Evolutionary conservation across 768 basidiomycete species (phyloP).

Genomic region (Boletus sensibilis): DNA sequence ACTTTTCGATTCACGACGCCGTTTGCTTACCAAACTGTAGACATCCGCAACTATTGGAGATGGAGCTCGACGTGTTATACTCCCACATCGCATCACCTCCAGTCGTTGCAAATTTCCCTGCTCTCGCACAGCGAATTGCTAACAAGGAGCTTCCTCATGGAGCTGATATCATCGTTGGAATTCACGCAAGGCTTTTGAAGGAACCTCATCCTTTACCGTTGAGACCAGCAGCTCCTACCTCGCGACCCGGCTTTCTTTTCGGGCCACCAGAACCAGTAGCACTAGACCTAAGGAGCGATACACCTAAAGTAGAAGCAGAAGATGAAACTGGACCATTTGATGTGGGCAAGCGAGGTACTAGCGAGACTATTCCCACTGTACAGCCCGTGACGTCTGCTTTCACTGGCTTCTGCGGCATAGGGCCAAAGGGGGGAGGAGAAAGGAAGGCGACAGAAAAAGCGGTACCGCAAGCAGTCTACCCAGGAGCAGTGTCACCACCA

Average conservation of each 20-base stretch:
- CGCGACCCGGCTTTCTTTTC: no score
- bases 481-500: background rate
- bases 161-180: conserved; percentile 17
- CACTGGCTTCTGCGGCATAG: no score
- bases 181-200: conserved; percentile 18
- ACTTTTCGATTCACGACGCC: background rate
- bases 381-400: no score
- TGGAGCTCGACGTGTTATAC: conserved; percentile 22
- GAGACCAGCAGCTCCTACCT: background rate
- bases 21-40: background rate
- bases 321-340: background rate
- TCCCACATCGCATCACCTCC: conserved; percentile 17
- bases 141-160: conserved; percentile 22
- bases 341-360: background rate
- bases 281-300: background rate
- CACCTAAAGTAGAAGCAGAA: background rate
- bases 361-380: no score
- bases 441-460: background rate
- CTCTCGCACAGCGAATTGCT: conserved; percentile 15
- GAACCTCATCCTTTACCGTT: background rate
- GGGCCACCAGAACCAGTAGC: no score
- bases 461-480: background rate
- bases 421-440: no score
- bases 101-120: conserved; percentile 12
- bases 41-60: conserved; percentile 16